Evolutionary conservation across 208 protist species (phyloP), one percentile per base, ranked within the genome.

Genomic region (Strigomonas galati): DNA sequence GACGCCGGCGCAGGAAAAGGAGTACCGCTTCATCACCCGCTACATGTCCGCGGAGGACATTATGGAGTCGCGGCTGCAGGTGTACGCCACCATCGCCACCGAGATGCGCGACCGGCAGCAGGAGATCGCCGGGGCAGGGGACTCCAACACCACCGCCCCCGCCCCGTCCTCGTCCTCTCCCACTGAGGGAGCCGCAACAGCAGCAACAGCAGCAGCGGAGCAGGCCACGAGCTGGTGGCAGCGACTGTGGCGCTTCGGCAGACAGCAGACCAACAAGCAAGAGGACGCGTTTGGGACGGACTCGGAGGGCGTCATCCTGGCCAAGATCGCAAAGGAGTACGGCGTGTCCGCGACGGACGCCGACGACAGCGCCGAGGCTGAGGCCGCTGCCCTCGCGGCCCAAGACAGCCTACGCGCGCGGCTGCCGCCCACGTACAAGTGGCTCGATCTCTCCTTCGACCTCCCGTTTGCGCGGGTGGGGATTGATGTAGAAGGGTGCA

Each of bases 41-140:
- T 91, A 92, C 65, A 94, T 93, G 91, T 87, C 82, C 0, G 77
- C 80, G 0, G 64, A 72, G 28, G 84, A 89, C 53, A 92, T 96
- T 86, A 88, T 86, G 46, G 75, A 78, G 0, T 79, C 72, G 5
- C 87, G 91, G 35, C 81, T 73, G 44, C 67, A 79, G 28, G 87
- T 94, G 19, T 94, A 93, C 74, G 74, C 81, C 15, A 81, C 88
- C 66, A 62, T 94, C 35, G 84, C 91, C 6, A 81, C 74, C 32
- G 91, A 91, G 28, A 82, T 93, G 43, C 74, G 74, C 5, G 49
- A 2, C 10, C 48, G 58, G 35, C 24, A 44, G 26, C 43, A 19
- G 24, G 28, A 14, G 37, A 44, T 44, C 9, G 14, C 37, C 9
- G 37, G 37, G 9, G 14, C 9, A 44, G 37, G 37, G 9, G 14